Percentiles rank a stretch among this genome's conserved stretches.
phyloP scores from a whole-genome alignment of 441 rosid genomes.

The California macrophylla region DNA sequence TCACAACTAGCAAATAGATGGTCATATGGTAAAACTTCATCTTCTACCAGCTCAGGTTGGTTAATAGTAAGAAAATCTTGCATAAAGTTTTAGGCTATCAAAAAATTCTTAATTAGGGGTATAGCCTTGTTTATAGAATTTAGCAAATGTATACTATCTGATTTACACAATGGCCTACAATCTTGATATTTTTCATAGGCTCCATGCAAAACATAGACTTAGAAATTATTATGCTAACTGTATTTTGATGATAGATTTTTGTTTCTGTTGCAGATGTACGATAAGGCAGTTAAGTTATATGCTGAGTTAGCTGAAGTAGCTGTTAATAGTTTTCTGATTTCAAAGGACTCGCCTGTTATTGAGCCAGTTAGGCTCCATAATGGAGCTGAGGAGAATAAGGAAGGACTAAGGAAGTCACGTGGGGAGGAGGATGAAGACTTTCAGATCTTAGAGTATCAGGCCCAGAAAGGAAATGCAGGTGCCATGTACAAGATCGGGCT shows the following conservation, averaged over 20 bases:
- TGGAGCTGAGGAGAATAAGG: constrained; percentile 95
- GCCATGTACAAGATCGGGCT: constrained; percentile 87
- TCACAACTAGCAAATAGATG: too few species aligned
- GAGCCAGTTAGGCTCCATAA: constrained; percentile 85
- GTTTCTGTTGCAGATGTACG: constrained; percentile 57
- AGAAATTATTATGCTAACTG: not conserved
- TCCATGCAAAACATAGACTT: not conserved
- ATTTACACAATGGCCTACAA: not conserved
- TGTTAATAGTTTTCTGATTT: constrained; percentile 80
- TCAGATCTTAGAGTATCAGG: constrained; percentile 92
- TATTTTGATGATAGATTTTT: not conserved
- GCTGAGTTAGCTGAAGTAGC: constrained; percentile 89
- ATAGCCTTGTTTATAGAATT: too few species aligned
- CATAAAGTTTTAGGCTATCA: too few species aligned
- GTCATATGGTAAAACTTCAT: too few species aligned
- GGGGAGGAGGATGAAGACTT: constrained; percentile 98
- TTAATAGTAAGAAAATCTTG: too few species aligned
- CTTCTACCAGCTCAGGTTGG: too few species aligned
- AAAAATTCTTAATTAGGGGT: too few species aligned
- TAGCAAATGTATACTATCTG: not conserved
- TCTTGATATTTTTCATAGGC: not conserved
- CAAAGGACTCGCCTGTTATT: constrained; percentile 81
- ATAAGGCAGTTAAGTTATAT: constrained; percentile 63
- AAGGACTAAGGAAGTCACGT: constrained; percentile 68
- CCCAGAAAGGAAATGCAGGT: constrained; percentile 79